Evolutionary conservation across 306 rosid genomes (phyloP).

Genomic region (Rosa rugosa): DNA sequence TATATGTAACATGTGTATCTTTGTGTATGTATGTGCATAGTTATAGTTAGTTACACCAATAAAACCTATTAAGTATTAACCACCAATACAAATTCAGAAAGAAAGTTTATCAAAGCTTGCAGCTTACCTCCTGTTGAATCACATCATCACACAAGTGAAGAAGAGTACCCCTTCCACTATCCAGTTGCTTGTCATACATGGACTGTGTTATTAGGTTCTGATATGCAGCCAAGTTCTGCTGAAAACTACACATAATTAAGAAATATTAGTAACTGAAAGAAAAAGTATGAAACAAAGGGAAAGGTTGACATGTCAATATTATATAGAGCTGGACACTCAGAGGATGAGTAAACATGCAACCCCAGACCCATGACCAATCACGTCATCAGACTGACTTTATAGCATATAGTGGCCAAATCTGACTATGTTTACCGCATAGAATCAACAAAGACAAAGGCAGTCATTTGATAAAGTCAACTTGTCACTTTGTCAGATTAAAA

Average conservation of each 20-base stretch:
- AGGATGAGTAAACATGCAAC: background rate
- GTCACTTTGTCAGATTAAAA: background rate
- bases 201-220: slow-evolving; percentile 96
- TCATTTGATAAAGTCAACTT: background rate
- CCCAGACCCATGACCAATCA: background rate
- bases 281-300: background rate
- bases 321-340: background rate
- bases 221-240: slow-evolving; percentile 79
- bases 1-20: background rate
- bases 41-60: background rate
- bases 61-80: background rate
- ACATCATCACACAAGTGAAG: slow-evolving; percentile 98
- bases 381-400: background rate
- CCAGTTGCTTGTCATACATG: slow-evolving; percentile 96
- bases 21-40: background rate
- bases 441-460: background rate
- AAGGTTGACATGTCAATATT: background rate
- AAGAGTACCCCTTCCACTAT: slow-evolving; percentile 98
- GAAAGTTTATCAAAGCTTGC: slow-evolving; percentile 17
- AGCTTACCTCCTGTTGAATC: slow-evolving; percentile 96
- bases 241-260: slow-evolving; percentile 57
- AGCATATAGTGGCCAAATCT: background rate
- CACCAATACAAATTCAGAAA: background rate
- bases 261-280: slow-evolving; percentile 5
- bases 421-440: background rate